Evolutionary conservation across 1,139 yeast species (phyloP), one percentile per base, ranked within the genome.

Genomic region (Saccharomyces hybrid): DNA sequence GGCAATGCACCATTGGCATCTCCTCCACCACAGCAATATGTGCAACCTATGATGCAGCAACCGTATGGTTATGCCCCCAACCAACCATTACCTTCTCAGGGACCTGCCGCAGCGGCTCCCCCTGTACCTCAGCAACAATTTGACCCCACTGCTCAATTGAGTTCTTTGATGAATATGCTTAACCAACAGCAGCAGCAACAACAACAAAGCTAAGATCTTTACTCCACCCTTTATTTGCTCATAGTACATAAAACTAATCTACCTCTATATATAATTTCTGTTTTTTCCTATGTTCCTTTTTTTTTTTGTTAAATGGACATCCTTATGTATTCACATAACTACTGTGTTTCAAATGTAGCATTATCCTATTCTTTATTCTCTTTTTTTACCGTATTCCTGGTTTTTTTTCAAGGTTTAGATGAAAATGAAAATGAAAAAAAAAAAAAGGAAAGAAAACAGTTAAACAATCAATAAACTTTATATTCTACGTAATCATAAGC

Each of bases 111-210:
- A 16, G 25, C 44, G 13, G 44, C 25, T 16, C 64, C 58, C 57
- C 64, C 65, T 28, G 57, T 55, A 47, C 62, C 60, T 19, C 62
- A 62, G 38, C 62, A 59, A 25, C 66, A 54, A 41, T 70, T 71
- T 51, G 73, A 69, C 52, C 68, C 74, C 19, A 69, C 73, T 49
- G 75, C 75, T 13, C 76, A 73, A 56, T 58, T 73, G 26, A 72
- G 73, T 48, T 70, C 74, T 34, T 60, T 74, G 54, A 72, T 73
- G 75, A 73, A 70, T 38, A 72, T 73, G 67, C 62, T 74, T 32
- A 73, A 72, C 53, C 74, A 73, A 54, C 73, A 71, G 47, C 68
- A 65, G 52, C 68, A 65, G 50, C 56, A 55, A 52, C 32, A 54
- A 14, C 42, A 34, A 13, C 44, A 38, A 38, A 38, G 44, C 44